These are phyloP conservation scores for Sonneratia alba DNA, from an alignment of 345 rosid genomes.

Conservation along the genomic window DNA sequence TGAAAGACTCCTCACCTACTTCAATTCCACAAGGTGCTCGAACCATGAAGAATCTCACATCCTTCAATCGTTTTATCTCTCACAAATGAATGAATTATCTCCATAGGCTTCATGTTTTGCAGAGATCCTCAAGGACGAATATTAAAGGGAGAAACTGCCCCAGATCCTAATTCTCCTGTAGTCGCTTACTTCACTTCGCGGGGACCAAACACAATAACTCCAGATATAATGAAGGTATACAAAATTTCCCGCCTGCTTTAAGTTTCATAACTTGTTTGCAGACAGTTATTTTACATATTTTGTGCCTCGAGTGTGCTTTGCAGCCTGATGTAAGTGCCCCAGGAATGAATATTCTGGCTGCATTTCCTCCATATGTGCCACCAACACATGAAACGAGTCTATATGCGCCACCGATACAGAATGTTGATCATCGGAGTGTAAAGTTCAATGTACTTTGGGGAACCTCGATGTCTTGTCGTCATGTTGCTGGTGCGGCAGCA, in stretches of 20 bases:
- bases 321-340: not conserved
- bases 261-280: not conserved
- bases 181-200: not conserved
- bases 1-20: not conserved
- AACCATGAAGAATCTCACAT: not conserved
- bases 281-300: not conserved
- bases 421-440: not conserved
- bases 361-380: not conserved
- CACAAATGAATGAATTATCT: not conserved
- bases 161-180: not conserved
- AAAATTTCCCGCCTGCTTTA: not conserved
- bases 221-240: slow-evolving; percentile 12
- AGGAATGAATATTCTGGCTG: not conserved
- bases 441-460: slow-evolving; percentile 1
- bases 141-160: slow-evolving; percentile 9
- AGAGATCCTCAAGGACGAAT: not conserved
- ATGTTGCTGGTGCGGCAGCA: slow-evolving; percentile 25
- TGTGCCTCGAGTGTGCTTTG: not conserved
- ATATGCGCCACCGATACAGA: too few species aligned
- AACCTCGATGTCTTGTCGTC: slow-evolving; percentile 10
- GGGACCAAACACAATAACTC: not conserved
- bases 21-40: not conserved
- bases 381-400: not conserved
- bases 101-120: not conserved
- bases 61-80: not conserved